These are phyloP conservation scores for Cyathus striatus DNA, from an alignment of 768 basidiomycete genomes.

Conservation along the genomic window DNA sequence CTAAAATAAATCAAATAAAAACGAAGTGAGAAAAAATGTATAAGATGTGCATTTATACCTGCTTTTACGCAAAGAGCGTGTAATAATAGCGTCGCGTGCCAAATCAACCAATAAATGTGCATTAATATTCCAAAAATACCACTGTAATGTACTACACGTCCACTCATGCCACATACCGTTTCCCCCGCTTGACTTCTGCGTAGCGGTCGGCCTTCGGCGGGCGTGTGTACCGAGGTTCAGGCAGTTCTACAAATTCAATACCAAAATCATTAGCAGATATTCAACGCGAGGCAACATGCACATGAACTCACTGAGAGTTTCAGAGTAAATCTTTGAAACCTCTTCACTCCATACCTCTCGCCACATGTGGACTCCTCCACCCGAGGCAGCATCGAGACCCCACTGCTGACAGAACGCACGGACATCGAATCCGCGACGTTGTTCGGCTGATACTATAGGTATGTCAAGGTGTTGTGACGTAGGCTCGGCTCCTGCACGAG, in stretches of 20 bases:
- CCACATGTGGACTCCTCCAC: conserved; percentile 83
- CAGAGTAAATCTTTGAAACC: conserved; percentile 59
- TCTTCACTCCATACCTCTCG: conserved; percentile 68
- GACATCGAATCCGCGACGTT: conserved; percentile 61
- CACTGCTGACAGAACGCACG: conserved; percentile 56
- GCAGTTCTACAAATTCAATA: conserved; percentile 20
- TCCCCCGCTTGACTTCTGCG: conserved; percentile 41
- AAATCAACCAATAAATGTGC: too few species aligned
- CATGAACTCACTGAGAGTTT: conserved; percentile 66
- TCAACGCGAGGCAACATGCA: too few species aligned
- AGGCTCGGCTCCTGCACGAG: conserved; percentile 22
- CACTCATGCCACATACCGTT: conserved; percentile 38
- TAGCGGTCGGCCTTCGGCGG: conserved; percentile 52
- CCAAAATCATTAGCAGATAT: conserved; percentile 6
- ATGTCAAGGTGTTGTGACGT: conserved; percentile 37
- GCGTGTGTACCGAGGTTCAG: conserved; percentile 55
- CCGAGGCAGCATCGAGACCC: conserved; percentile 44
- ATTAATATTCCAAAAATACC: neutral
- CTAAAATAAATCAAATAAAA: neutral
- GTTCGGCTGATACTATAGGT: conserved; percentile 36
- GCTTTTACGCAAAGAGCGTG: neutral
- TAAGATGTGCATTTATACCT: neutral
- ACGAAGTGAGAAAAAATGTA: too few species aligned
- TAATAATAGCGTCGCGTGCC: too few species aligned
- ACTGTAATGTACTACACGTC: conserved; percentile 4